Evolutionary conservation across 2,329 filamentous ascomycete genomes (phyloP).

Genomic region (Grosmannia serpens): DNA sequence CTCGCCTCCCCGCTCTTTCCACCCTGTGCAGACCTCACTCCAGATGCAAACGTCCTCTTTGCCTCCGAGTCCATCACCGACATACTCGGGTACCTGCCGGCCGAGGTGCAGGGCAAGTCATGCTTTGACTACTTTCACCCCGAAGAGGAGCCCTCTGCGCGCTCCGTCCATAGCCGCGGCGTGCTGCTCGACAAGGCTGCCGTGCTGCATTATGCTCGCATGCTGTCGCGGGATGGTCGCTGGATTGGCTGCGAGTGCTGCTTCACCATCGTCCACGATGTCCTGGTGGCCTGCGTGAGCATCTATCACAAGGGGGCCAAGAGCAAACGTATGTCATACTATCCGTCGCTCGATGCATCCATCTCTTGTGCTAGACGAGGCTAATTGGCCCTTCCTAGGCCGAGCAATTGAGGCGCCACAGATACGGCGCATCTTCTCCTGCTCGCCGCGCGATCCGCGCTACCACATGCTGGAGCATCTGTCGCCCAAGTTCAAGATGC

Average conservation of each 20-base stretch:
- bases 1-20: background rate
- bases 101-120: constrained; percentile 64
- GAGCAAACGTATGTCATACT: constrained; percentile 55
- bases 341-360: background rate
- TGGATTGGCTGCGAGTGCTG: constrained; percentile 81
- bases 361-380: background rate
- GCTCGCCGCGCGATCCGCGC: constrained; percentile 68
- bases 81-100: constrained; percentile 67
- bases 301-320: constrained; percentile 58
- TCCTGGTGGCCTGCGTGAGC: constrained; percentile 73
- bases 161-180: constrained; percentile 59
- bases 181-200: constrained; percentile 74
- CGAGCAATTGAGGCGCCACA: constrained; percentile 67
- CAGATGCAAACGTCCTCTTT: constrained; percentile 70
- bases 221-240: constrained; percentile 54
- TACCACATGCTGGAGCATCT: constrained; percentile 85
- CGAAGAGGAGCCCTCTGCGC: constrained; percentile 66
- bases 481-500: constrained; percentile 64
- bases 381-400: constrained; percentile 39
- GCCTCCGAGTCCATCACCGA: constrained; percentile 74
- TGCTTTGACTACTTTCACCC: constrained; percentile 82
- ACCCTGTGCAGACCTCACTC: constrained; percentile 49
- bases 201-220: constrained; percentile 67
- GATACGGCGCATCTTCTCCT: constrained; percentile 68
- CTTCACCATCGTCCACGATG: constrained; percentile 81